Base-by-base conservation (phyloP, 139 green algal genomes). In the Chara braunii region DNA sequence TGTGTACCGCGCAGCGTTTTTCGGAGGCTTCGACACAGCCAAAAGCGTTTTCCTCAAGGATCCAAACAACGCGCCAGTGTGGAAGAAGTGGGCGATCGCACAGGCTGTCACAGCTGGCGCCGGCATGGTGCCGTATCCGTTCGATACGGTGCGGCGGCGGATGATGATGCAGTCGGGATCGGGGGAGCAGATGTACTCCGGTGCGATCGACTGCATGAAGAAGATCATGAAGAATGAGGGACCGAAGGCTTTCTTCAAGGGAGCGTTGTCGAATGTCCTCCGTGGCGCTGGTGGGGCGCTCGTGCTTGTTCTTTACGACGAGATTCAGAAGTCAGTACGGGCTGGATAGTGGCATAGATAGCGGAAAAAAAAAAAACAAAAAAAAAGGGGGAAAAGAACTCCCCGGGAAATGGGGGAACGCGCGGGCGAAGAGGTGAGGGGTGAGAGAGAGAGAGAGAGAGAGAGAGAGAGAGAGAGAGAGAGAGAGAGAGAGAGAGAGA, bases 1-100 rank as follows among this genome's bases (percentile, higher is more conserved):
- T 31, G 89, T 96, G 67, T 98, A 98, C 91, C 87, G 92, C 48
- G 92, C 91, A 51, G 84, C 89, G n/a, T 97, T 96, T 87, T 98
- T 98, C 72, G 92, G 92, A 54, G 83, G 95, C 74, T 97, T 96
- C 82, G 92, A 98, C 79, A 94, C 89, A 33, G 76, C 88, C 59
- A 96, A 96, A 80, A 85, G 87, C 22, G 26, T 69, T 45, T 22
- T 78, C 77, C 70, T 67, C 51, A 24, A 58, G 23, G 51, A 66
- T n/a, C 8, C 9, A 37, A 7, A 44, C 31, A 18, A 18, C 18
- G 18, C 40, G 40, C 40, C 40, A 18, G 18, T 48, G 18, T 48
- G 40, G 40, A 48, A n/a, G n/a, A n/a, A n/a, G n/a, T n/a, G n/a
- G n/a, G n/a, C n/a, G n/a, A n/a, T n/a, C n/a, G n/a, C n/a, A 48